Evolutionary conservation across 129 eudicot species (phyloP), one percentile per base, ranked within the genome.

Genomic region (Chrysanthemum makinoi): DNA sequence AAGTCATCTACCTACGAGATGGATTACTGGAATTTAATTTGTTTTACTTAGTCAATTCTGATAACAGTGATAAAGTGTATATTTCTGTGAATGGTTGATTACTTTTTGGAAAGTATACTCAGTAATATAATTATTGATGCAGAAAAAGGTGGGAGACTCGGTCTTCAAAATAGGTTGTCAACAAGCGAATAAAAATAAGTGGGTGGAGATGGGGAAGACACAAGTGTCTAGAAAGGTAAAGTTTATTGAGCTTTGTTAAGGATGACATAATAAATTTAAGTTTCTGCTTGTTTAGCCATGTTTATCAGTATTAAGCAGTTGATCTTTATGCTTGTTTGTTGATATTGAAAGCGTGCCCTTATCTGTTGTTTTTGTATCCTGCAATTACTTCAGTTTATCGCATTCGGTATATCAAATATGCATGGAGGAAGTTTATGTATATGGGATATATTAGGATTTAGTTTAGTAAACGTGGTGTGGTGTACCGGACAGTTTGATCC

Each of bases 161-260:
- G 63, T 88, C 63, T 86, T 76, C 74, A 81, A 80, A 79, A 88
- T 90, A 59, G 97, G 97, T 60, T 33, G 72, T 50, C 70, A 70
- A 66, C 95, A 95, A 73, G 97, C 96, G 10, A 86, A 81, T 68
- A 90, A 90, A 68, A 95, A 95, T 73, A 83, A 81, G 65, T 95
- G 99, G 99, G 80, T 90, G 61, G 96, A 86, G 80, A 84, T 86
- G 80, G 93, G 79, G 62, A 90, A 90, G 70, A 15, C 77, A 22
- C 79, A 82, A 63, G 96, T 84, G 6, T 75, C 86, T 39, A 82
- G 86, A 73, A 90, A 95, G 97, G 98, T 94, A 86, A 81, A 69
- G 74, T 17, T 72, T 39, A n/a, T 70, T 12, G 18, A 73, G 62
- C 59, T 64, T 26, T 15, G 20, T 47, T 6, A 22, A 50, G 58